Base-by-base conservation (phyloP, 192 early-diverging fungal genomes). In the Rhizoclosmatium globosum region DNA sequence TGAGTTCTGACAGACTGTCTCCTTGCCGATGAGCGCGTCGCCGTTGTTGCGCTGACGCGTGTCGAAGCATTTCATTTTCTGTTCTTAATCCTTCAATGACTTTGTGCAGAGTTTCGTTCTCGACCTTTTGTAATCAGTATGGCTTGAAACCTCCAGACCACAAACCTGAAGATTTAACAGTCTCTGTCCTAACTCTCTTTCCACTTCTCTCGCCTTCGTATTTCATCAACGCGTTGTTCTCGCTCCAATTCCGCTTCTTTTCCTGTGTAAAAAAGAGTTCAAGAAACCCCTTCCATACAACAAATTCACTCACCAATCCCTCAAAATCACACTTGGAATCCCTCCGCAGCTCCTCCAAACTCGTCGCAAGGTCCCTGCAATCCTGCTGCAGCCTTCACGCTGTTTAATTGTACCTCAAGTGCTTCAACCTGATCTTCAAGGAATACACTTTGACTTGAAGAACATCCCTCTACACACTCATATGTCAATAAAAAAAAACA, bases 281-380 rank as follows among this genome's bases (percentile, higher is more conserved):
- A 47, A 38, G 72, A n/a, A n/a, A 43, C 19, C 19, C 31, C 7
- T 17, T 23, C 19, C 13, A 69, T 46, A 46, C 13, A 69, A 69
- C 9, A 47, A 4, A 21, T 44, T n/a, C 17, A 44, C 19, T 23
- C 23, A 59, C 53, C 70, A 72, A 15, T 2, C 31, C 11, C 6
- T 74, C 72, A 41, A 64, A 13, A 60, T 74, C 72, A 56, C 61
- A 74, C 62, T 74, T 74, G 1, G 72, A 74, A 44, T 74, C 72
- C n/a, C 72, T 17, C 2, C 72, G 56, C 11, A 64, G 59, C 19
- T 41, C 21, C 38, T 71, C 48, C 4, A 71, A 38, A 4, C 47
- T 53, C 13, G 7, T 48, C 17, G 69, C 69, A n/a, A 71, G 53
- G 4, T 23, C 15, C 13, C 17, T 9, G 69, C 69, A 13, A 71